Percentiles rank a stretch among this genome's conserved stretches.
Evolutionary conservation across 2,329 filamentous ascomycete genomes (phyloP).

Genomic region (Colletotrichum tabaci): DNA sequence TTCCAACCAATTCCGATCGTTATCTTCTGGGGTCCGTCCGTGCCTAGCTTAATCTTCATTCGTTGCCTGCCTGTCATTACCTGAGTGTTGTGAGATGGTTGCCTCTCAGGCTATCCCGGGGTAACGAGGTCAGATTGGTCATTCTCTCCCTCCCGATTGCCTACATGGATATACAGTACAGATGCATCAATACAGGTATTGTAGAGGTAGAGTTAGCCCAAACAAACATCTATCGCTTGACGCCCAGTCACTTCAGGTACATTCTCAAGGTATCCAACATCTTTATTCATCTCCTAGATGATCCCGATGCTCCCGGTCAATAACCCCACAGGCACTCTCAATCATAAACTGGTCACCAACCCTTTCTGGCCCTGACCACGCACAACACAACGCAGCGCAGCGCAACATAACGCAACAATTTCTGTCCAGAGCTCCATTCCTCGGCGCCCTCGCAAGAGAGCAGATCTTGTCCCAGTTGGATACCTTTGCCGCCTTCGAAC

Average conservation of each 20-base stretch:
- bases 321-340: constrained; percentile 11
- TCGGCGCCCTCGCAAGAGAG: neutral
- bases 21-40: neutral
- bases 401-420: no score
- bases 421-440: neutral
- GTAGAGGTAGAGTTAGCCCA: neutral
- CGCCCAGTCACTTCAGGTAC: neutral
- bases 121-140: neutral
- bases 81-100: no score
- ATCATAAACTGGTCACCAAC: constrained; percentile 8
- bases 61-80: neutral
- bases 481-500: constrained; percentile 16
- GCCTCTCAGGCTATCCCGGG: neutral
- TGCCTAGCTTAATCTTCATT: neutral
- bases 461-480: constrained; percentile 22
- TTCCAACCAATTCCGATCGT: neutral
- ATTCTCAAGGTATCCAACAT: neutral
- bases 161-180: neutral
- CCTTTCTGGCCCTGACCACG: constrained; percentile 17
- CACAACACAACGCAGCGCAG: neutral
- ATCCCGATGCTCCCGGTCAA: constrained; percentile 21
- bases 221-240: neutral
- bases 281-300: neutral
- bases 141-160: constrained; percentile 8
- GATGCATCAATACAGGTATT: neutral